Evolutionary conservation across 805 yeast species (phyloP).

Genomic region (Teunomyces cretensis): DNA sequence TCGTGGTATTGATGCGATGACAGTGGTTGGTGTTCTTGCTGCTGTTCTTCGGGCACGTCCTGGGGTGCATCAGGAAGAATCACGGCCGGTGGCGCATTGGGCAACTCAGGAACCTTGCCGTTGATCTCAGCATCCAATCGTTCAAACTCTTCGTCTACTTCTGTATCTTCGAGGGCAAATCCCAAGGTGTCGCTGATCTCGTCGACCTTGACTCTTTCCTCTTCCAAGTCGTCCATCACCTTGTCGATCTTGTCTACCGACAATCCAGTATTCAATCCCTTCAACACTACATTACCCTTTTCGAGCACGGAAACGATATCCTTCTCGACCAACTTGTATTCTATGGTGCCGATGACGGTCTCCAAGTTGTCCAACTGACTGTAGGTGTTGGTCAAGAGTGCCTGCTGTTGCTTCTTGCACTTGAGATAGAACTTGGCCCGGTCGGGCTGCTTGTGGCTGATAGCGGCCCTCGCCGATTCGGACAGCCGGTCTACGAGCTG

Average conservation of each 20-base stretch:
- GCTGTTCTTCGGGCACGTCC: slow-evolving; percentile 21
- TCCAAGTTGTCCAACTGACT: slow-evolving; percentile 80
- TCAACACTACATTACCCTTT: slow-evolving; percentile 77
- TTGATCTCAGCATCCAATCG: slow-evolving; percentile 47
- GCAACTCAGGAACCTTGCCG: slow-evolving; percentile 15
- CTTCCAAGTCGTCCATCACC: slow-evolving; percentile 80
- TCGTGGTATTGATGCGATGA: slow-evolving; percentile 1
- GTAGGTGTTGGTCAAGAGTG: slow-evolving; percentile 65
- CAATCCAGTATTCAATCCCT: slow-evolving; percentile 75
- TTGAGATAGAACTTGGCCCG: slow-evolving; percentile 70
- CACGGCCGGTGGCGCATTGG: slow-evolving; percentile 4
- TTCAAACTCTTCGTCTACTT: slow-evolving; percentile 64
- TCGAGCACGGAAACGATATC: slow-evolving; percentile 79
- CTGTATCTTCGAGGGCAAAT: slow-evolving; percentile 49
- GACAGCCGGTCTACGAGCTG: slow-evolving; percentile 61
- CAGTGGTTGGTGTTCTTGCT: not conserved
- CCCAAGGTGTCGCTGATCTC: slow-evolving; percentile 62
- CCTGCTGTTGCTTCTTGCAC: slow-evolving; percentile 79
- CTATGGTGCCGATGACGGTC: slow-evolving; percentile 73
- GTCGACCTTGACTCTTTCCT: slow-evolving; percentile 75
- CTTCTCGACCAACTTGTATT: slow-evolving; percentile 84
- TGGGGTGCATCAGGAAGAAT: slow-evolving; percentile 18
- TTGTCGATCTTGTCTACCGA: slow-evolving; percentile 75
- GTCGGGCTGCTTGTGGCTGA: slow-evolving; percentile 51
- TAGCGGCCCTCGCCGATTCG: slow-evolving; percentile 55